phyloP scores from a whole-genome alignment of 116 monocot species.

The Dioscorea cayenensis region DNA sequence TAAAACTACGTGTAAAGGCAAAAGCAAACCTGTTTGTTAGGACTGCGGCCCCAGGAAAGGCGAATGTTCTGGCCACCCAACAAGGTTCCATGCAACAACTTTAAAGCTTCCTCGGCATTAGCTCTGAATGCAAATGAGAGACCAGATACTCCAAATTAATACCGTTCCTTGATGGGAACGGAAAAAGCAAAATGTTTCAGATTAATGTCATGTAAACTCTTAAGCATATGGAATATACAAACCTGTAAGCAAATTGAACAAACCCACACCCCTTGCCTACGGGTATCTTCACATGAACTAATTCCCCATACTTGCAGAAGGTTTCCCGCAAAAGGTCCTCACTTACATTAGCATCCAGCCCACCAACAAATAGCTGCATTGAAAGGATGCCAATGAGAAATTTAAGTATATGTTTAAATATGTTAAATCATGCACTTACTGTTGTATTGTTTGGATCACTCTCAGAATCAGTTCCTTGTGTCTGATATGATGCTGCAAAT shows the following conservation, averaged over 20 bases:
- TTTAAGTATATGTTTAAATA: neutral
- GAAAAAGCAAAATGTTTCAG: no score
- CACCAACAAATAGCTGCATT: conserved; percentile 87
- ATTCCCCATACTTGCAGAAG: conserved; percentile 71
- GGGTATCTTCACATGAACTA: conserved; percentile 89
- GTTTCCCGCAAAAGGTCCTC: conserved; percentile 68
- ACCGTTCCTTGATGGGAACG: neutral
- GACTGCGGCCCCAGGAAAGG: conserved; percentile 95
- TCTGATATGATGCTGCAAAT: conserved; percentile 60
- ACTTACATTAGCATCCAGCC: conserved; percentile 61
- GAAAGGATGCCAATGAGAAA: neutral
- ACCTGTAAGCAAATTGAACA: conserved; percentile 88
- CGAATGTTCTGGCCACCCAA: conserved; percentile 73
- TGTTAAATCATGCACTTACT: conserved; percentile 32
- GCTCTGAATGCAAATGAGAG: conserved; percentile 23
- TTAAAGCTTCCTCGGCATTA: conserved; percentile 73
- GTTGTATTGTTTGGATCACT: conserved; percentile 89
- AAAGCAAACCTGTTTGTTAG: conserved; percentile 51
- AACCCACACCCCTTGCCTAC: conserved; percentile 85
- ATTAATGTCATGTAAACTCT: neutral
- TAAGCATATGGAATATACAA: neutral
- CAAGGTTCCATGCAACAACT: conserved; percentile 62
- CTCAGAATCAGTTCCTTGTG: conserved; percentile 47
- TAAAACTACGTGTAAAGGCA: neutral
- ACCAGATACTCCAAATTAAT: neutral